phyloP scores from a whole-genome alignment of 495 filamentous ascomycete species.

The Penicillium longicatenatum region DNA sequence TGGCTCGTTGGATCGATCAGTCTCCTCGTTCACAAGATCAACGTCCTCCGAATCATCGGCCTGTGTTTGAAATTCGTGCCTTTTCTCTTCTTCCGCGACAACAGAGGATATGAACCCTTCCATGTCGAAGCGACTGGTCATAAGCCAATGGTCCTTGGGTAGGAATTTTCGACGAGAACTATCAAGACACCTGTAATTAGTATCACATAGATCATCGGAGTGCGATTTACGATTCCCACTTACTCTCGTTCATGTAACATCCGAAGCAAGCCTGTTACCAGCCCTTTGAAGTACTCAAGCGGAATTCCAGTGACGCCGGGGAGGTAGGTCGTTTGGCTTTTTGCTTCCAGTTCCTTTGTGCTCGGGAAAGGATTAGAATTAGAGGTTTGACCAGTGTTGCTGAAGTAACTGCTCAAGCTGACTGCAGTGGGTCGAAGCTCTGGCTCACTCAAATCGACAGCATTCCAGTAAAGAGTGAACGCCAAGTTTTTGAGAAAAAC shows the following conservation, averaged over 20 bases:
- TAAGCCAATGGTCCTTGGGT: slow-evolving; percentile 84
- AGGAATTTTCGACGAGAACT: slow-evolving; percentile 83
- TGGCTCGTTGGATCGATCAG: slow-evolving; percentile 18
- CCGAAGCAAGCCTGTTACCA: slow-evolving; percentile 78
- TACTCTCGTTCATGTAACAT: slow-evolving; percentile 93
- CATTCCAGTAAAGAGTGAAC: slow-evolving; percentile 87
- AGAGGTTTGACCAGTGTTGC: slow-evolving; percentile 24
- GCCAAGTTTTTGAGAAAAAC: slow-evolving; percentile 90
- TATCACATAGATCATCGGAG: neutral
- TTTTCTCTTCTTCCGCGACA: slow-evolving; percentile 82
- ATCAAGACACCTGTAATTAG: neutral
- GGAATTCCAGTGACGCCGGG: slow-evolving; percentile 70
- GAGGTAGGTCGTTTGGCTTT: slow-evolving; percentile 46
- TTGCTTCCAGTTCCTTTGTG: slow-evolving; percentile 38
- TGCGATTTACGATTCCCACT: slow-evolving; percentile 12
- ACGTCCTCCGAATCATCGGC: slow-evolving; percentile 50
- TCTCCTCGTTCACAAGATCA: slow-evolving; percentile 35
- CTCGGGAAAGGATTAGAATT: slow-evolving; percentile 21
- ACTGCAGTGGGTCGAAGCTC: slow-evolving; percentile 45
- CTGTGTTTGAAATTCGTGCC: slow-evolving; percentile 64
- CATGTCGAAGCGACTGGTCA: slow-evolving; percentile 92
- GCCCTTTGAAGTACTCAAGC: slow-evolving; percentile 74
- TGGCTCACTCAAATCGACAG: slow-evolving; percentile 63
- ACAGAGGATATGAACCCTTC: slow-evolving; percentile 84
- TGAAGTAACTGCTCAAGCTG: slow-evolving; percentile 61